Percentiles rank a stretch among this genome's conserved stretches.
Evolutionary conservation across 306 rosid genomes (phyloP).

Genomic region (Malus sylvestris): DNA sequence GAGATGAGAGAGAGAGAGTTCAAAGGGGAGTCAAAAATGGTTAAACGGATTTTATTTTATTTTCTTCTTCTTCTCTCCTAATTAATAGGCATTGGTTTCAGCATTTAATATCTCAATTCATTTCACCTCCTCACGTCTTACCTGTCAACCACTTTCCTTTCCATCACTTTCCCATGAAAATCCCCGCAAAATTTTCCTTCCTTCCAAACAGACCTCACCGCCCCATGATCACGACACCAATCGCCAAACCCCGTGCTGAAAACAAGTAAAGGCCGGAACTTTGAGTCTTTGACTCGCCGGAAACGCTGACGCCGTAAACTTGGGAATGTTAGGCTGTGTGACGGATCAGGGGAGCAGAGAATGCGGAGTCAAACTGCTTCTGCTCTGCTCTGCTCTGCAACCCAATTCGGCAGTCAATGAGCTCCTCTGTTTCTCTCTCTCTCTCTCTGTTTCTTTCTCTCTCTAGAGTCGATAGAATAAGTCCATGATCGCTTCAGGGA

Average conservation of each 20-base stretch:
- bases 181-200: not conserved
- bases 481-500: not conserved
- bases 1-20: too few relatives aligned
- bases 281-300: not conserved
- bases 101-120: constrained; percentile 5
- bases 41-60: not conserved
- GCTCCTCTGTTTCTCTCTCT: not conserved
- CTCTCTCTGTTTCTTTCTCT: not conserved
- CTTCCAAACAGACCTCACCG: not conserved
- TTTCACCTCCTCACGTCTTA: not conserved
- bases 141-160: constrained; percentile 8
- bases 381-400: not conserved
- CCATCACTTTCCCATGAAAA: not conserved
- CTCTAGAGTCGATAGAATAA: not conserved
- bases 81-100: constrained; percentile 5
- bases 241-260: not conserved
- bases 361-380: not conserved
- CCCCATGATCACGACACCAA: not conserved
- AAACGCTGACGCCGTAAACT: not conserved
- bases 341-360: not conserved
- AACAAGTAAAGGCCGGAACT: not conserved
- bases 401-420: not conserved
- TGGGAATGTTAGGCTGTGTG: not conserved
- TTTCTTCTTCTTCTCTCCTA: not conserved
- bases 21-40: constrained; percentile 2